Conservation (phyloP, 2,329 filamentous ascomycete genomes). For the Stagonosporopsis tanaceti region DNA sequence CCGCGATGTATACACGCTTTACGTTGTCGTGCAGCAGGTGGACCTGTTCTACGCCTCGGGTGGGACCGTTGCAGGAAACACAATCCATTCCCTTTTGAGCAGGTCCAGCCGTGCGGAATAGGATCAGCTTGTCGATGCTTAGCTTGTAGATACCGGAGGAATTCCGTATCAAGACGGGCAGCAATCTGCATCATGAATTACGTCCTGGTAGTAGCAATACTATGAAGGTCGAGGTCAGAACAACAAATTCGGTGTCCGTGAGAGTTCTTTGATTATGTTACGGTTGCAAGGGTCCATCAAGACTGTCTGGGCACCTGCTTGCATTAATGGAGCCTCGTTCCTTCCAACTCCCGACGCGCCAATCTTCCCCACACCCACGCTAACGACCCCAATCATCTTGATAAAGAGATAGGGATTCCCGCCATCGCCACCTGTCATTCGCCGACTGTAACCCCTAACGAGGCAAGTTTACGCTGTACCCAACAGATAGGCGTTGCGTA, state of each 20-base stretch:
- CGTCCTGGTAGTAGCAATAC: background rate
- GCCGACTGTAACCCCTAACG: conserved; percentile 3
- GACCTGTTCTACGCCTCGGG: conserved; percentile 8
- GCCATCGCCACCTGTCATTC: conserved; percentile 13
- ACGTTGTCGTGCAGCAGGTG: conserved; percentile 12
- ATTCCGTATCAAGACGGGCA: conserved; percentile 17
- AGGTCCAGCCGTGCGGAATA: conserved; percentile 21
- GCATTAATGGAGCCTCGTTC: conserved; percentile 9
- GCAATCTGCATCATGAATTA: conserved; percentile 2
- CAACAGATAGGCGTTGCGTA: conserved; percentile 18
- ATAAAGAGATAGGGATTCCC: conserved; percentile 20
- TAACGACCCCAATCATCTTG: conserved; percentile 15
- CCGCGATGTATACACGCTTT: conserved; percentile 1
- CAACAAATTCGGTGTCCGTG: background rate
- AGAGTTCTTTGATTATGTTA: background rate
- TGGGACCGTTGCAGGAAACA: conserved; percentile 12
- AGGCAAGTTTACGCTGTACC: conserved; percentile 19
- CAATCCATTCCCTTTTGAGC: conserved; percentile 13
- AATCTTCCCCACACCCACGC: conserved; percentile 19
- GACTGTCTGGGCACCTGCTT: background rate
- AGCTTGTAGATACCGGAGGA: conserved; percentile 17
- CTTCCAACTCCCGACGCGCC: conserved; percentile 1
- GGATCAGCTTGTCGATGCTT: conserved; percentile 17
- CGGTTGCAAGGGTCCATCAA: background rate
- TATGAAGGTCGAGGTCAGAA: background rate